Percentiles rank a stretch among this genome's conserved stretches.
These are phyloP conservation scores for Paramecium primaurelia DNA, from an alignment of 73 alveolate genomes.

Conservation along the genomic window DNA sequence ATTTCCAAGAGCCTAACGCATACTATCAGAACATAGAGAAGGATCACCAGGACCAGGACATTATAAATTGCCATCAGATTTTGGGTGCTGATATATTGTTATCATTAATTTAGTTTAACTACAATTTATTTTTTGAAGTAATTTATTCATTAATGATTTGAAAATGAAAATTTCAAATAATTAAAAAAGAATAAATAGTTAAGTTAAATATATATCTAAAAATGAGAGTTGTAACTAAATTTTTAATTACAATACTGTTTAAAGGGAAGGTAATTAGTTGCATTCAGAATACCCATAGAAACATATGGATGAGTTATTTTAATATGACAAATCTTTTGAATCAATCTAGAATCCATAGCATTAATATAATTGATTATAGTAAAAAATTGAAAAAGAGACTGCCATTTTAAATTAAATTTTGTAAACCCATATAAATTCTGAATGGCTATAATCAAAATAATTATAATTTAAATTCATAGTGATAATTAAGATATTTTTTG, in stretches of 20 bases:
- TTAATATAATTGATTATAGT: background rate
- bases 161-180: background rate
- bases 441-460: background rate
- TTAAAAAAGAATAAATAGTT: background rate
- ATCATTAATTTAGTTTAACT: background rate
- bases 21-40: background rate
- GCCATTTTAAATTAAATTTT: background rate
- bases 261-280: background rate
- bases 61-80: slow-evolving; percentile 53
- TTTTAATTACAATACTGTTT: background rate
- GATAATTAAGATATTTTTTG: background rate
- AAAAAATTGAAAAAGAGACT: background rate
- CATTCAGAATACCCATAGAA: background rate
- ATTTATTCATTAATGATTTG: background rate
- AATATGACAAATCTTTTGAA: background rate
- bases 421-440: background rate
- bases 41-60: slow-evolving; percentile 61
- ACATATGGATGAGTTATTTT: background rate
- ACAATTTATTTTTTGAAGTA: background rate
- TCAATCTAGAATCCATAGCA: background rate
- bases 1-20: background rate
- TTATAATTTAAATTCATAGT: background rate
- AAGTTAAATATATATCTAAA: background rate
- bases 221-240: background rate
- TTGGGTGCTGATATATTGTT: background rate